phyloP scores from a whole-genome alignment of 371 early-diverging fungal species.

The Globomyces sp. region DNA sequence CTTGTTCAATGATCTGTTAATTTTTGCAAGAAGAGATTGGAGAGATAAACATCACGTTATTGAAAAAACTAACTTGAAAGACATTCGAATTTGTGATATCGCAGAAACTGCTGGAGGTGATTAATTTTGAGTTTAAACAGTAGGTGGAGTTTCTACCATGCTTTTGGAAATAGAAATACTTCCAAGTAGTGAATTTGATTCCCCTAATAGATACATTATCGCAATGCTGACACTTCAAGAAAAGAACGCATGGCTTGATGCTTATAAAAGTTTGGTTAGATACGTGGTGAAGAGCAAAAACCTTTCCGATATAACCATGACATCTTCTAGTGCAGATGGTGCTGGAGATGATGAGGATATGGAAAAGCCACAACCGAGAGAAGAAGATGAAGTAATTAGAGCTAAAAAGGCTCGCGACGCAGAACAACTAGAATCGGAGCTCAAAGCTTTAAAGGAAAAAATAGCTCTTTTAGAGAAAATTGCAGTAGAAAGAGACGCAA shows the following conservation, averaged over 20 bases:
- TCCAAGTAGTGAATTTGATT: conserved; percentile 28
- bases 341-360: conserved; percentile 15
- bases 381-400: conserved; percentile 3
- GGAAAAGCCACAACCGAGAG: conserved; percentile 2
- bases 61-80: conserved; percentile 42
- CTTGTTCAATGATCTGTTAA: conserved; percentile 52
- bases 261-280: conserved; percentile 36
- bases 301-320: conserved; percentile 13
- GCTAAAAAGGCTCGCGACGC: neutral
- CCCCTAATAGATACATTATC: conserved; percentile 38
- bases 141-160: neutral
- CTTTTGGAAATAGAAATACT: conserved; percentile 45
- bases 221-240: conserved; percentile 22
- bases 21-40: conserved; percentile 53
- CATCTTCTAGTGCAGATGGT: conserved; percentile 17
- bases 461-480: conserved; percentile 1
- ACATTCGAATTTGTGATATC: conserved; percentile 47
- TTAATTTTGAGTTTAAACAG: neutral
- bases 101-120: conserved; percentile 19
- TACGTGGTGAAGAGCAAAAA: conserved; percentile 12
- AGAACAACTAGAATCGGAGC: conserved; percentile 1
- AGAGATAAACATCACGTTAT: conserved; percentile 45
- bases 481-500: neutral
- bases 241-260: conserved; percentile 47
- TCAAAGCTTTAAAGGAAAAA: neutral